Conservation (phyloP, 306 rosid species). For the Carpinus viminea region DNA sequence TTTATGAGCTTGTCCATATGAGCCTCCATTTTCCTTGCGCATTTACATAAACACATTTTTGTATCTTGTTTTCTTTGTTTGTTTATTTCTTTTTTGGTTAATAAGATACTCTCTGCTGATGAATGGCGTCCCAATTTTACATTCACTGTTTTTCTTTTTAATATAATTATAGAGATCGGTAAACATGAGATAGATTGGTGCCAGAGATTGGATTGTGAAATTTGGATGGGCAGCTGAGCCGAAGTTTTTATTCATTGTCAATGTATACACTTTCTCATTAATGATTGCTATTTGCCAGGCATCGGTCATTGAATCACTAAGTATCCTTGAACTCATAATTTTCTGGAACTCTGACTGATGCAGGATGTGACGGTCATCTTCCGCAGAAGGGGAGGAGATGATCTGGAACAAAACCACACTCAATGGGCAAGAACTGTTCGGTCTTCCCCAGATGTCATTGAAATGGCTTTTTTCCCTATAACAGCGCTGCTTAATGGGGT, state of each 20-base stretch:
- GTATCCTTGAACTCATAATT: constrained; percentile 29
- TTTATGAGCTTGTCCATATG: not conserved
- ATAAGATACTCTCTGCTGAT: not conserved
- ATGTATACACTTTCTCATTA: not conserved
- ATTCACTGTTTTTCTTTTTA: not conserved
- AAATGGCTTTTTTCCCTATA: constrained; percentile 71
- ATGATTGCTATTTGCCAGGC: constrained; percentile 2
- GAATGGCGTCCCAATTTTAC: not conserved
- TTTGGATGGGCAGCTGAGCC: not conserved
- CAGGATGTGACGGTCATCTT: constrained; percentile 84
- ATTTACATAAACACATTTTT: not conserved
- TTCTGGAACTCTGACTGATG: constrained; percentile 26
- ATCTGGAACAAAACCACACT: constrained; percentile 73
- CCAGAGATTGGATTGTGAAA: constrained; percentile 13
- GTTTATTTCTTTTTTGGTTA: not conserved
- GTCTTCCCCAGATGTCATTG: constrained; percentile 71
- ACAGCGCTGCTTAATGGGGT: constrained; percentile 65
- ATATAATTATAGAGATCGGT: not conserved
- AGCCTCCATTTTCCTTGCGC: not conserved
- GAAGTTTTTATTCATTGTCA: constrained; percentile 8
- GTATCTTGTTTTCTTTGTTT: not conserved
- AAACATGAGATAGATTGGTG: constrained; percentile 2
- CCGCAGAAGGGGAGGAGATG: constrained; percentile 93
- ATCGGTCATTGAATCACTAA: constrained; percentile 7
- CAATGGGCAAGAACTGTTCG: constrained; percentile 62